Evolutionary conservation across 345 rosid species (phyloP).

Genomic region (Hevea brasiliensis): DNA sequence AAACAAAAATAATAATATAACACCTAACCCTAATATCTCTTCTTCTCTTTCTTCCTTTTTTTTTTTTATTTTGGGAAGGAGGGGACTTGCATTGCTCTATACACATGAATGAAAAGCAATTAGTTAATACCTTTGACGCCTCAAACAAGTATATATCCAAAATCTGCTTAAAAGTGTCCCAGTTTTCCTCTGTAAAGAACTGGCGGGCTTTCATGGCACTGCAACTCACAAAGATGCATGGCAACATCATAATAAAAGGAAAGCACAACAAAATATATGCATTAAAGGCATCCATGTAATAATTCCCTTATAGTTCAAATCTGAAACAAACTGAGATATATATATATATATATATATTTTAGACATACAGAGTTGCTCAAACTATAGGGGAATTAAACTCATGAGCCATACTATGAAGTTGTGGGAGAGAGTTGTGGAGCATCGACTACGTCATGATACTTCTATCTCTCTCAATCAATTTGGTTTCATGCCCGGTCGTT

Average conservation of each 20-base stretch:
- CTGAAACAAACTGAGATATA: neutral
- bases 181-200: constrained; percentile 83
- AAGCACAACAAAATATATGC: constrained; percentile 10
- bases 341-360: too few relatives aligned
- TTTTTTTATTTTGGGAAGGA: neutral
- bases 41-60: too few relatives aligned
- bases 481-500: too few relatives aligned
- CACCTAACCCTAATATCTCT: too few relatives aligned
- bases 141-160: constrained; percentile 80
- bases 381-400: too few relatives aligned
- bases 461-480: too few relatives aligned
- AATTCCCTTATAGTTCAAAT: constrained; percentile 3
- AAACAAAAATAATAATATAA: too few relatives aligned
- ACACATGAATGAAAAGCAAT: neutral
- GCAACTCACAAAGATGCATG: constrained; percentile 43
- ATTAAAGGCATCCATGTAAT: neutral
- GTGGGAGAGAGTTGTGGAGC: too few relatives aligned
- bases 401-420: too few relatives aligned
- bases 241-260: constrained; percentile 39
- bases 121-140: constrained; percentile 73
- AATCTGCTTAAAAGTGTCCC: constrained; percentile 82
- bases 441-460: too few relatives aligned
- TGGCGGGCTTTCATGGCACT: constrained; percentile 93
- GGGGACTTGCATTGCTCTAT: neutral
- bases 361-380: too few relatives aligned